Evolutionary conservation across 805 yeast species (phyloP).

Genomic region (Kazachstania viticola): DNA sequence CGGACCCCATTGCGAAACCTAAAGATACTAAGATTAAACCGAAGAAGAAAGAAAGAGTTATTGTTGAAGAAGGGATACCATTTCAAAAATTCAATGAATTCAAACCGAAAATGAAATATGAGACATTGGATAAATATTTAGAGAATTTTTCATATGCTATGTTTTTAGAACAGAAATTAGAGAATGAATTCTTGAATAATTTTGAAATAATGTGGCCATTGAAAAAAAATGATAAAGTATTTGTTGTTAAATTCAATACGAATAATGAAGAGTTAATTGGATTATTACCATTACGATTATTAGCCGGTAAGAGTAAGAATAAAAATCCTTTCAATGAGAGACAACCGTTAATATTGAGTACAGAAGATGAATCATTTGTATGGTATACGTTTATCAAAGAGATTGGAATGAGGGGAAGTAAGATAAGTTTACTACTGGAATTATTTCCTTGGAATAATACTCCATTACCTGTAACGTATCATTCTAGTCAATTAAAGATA

Average conservation of each 20-base stretch:
- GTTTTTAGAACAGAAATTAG: constrained; percentile 49
- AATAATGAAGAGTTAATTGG: constrained; percentile 33
- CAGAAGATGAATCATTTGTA: constrained; percentile 36
- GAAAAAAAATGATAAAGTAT: constrained; percentile 29
- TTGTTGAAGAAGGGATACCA: constrained; percentile 25
- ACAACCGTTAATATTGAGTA: constrained; percentile 45
- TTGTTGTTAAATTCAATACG: constrained; percentile 15
- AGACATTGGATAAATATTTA: constrained; percentile 40
- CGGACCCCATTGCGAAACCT: neutral
- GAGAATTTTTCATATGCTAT: constrained; percentile 49
- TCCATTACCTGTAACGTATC: constrained; percentile 33
- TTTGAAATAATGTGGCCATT: constrained; percentile 45
- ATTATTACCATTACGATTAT: constrained; percentile 39
- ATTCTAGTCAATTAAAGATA: constrained; percentile 31
- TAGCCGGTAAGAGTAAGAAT: constrained; percentile 32
- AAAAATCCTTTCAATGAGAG: constrained; percentile 48
- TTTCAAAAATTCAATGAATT: constrained; percentile 26
- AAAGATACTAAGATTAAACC: neutral
- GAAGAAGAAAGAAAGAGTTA: constrained; percentile 4
- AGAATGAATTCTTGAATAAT: constrained; percentile 35
- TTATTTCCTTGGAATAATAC: constrained; percentile 48
- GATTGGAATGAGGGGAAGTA: constrained; percentile 23
- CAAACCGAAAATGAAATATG: constrained; percentile 36
- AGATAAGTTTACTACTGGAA: constrained; percentile 33
- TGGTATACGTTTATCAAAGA: constrained; percentile 53